Conservation (phyloP, 2,329 filamentous ascomycete genomes). For the Lachnellula willkommii region DNA sequence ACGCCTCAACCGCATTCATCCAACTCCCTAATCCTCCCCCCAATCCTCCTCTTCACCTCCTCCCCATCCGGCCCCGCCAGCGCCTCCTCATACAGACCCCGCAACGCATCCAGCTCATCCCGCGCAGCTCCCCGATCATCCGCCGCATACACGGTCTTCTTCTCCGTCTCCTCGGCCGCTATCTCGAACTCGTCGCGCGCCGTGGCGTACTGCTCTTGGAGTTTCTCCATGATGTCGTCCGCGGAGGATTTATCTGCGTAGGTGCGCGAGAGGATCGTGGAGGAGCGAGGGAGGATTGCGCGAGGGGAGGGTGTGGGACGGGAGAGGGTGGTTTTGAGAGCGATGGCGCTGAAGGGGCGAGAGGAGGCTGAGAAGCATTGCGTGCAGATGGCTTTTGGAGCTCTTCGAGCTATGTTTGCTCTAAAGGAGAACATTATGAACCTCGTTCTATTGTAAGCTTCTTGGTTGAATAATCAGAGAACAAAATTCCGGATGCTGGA, state of each 20-base stretch:
- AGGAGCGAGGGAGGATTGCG: background rate
- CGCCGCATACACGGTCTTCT: constrained; percentile 40
- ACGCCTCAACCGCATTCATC: constrained; percentile 37
- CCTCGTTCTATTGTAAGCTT: background rate
- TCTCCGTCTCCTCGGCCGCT: constrained; percentile 41
- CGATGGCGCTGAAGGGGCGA: constrained; percentile 1
- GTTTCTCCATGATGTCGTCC: constrained; percentile 23
- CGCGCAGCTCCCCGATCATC: constrained; percentile 41
- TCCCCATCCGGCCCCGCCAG: constrained; percentile 34
- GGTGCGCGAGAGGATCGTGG: background rate
- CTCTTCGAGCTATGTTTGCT: constrained; percentile 9
- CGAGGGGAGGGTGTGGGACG: background rate
- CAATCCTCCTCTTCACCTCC: constrained; percentile 40
- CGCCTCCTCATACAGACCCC: constrained; percentile 28
- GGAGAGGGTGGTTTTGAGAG: constrained; percentile 1
- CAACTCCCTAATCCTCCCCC: constrained; percentile 41
- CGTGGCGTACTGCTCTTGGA: constrained; percentile 35
- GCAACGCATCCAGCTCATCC: constrained; percentile 38
- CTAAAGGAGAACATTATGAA: constrained; percentile 20
- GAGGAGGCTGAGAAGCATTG: constrained; percentile 10
- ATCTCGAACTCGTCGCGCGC: constrained; percentile 46
- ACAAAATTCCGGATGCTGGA: too few species aligned
- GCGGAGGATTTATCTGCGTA: constrained; percentile 18
- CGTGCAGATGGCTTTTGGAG: constrained; percentile 4
- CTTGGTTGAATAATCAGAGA: background rate